These are phyloP conservation scores for Phaffia tasmanica DNA, from an alignment of 768 basidiomycete genomes.

Conservation along the genomic window DNA sequence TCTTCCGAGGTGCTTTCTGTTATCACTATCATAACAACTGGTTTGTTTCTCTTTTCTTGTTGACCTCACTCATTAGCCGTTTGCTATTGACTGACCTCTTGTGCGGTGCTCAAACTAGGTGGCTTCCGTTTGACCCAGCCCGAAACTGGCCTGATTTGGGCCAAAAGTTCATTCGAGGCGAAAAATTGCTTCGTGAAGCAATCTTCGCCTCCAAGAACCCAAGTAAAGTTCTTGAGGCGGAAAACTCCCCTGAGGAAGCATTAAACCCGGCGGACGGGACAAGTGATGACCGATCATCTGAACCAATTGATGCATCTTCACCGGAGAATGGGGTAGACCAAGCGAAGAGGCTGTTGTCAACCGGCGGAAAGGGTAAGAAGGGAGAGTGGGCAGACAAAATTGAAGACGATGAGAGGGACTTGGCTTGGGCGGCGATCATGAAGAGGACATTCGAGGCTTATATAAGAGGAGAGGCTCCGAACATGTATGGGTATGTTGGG, in stretches of 20 bases:
- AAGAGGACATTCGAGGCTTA: conserved; percentile 93
- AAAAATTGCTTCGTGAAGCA: conserved; percentile 50
- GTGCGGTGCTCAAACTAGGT: conserved; percentile 48
- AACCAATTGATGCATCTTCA: conserved; percentile 12
- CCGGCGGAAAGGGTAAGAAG: conserved; percentile 13
- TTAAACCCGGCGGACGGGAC: not conserved
- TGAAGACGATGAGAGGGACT: conserved; percentile 61
- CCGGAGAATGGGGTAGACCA: conserved; percentile 41
- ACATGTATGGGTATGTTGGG: conserved; percentile 73
- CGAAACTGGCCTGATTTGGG: conserved; percentile 97
- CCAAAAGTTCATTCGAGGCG: conserved; percentile 60
- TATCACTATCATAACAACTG: conserved; percentile 96
- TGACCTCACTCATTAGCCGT: not conserved
- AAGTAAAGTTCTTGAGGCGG: not conserved
- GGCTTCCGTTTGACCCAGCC: conserved; percentile 83
- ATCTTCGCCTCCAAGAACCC: conserved; percentile 18
- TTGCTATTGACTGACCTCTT: not conserved
- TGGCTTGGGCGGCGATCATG: conserved; percentile 85
- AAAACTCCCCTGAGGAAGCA: not conserved
- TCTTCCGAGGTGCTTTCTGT: conserved; percentile 84
- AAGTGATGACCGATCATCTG: conserved; percentile 12
- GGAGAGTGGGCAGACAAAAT: conserved; percentile 36
- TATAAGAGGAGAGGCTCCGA: conserved; percentile 78
- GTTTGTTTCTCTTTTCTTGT: conserved; percentile 40
- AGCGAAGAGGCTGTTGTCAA: conserved; percentile 29